Conservation (phyloP, 345 rosid species). For the Noccaea bulbosa region DNA sequence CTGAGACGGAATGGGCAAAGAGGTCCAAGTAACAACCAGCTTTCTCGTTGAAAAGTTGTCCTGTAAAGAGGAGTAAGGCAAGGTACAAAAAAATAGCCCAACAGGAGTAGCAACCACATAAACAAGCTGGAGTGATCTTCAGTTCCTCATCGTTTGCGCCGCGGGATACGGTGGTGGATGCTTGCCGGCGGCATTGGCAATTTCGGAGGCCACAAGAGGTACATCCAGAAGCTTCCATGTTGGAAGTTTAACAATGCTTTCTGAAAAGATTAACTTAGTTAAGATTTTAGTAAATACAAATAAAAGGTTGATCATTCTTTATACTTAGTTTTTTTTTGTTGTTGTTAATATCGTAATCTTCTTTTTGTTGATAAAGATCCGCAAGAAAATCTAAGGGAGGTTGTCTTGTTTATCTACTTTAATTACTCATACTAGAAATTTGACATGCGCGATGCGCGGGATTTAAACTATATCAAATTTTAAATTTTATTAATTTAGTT, state of each 20-base stretch:
- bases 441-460: too few relatives aligned
- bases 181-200: conserved; percentile 15
- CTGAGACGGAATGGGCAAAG: conserved; percentile 16
- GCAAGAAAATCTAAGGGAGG: background rate
- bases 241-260: background rate
- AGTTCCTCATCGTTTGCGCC: background rate
- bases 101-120: background rate
- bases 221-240: conserved; percentile 2
- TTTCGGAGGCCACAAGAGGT: conserved; percentile 25
- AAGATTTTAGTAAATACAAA: background rate
- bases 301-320: background rate
- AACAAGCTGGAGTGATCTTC: conserved; percentile 15
- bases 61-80: background rate
- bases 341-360: background rate
- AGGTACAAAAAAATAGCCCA: background rate
- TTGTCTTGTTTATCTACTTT: background rate
- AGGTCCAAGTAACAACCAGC: background rate
- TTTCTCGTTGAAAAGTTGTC: accelerated
- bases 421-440: too few relatives aligned
- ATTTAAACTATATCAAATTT: too few relatives aligned
- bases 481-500: too few relatives aligned
- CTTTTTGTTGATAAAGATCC: background rate
- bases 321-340: background rate
- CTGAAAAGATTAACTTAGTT: background rate
- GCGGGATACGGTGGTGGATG: conserved; percentile 2